Conservation (phyloP, 208 protist genomes). For the Wallacemonas rigidus region DNA sequence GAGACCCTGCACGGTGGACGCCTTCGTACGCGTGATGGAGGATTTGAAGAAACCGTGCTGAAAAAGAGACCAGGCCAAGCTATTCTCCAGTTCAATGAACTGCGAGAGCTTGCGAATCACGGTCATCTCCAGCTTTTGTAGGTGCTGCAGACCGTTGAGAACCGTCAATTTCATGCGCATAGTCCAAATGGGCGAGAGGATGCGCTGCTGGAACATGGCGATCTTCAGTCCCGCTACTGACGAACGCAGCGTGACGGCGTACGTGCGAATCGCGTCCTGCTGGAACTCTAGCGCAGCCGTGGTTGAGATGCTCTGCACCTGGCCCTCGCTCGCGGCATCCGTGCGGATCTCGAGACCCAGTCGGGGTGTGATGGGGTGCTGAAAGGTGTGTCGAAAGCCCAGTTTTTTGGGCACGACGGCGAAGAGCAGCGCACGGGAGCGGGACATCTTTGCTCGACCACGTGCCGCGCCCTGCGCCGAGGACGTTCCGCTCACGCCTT, state of each 20-base stretch:
- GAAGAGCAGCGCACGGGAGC: constrained; percentile 32
- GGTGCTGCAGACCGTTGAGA: constrained; percentile 37
- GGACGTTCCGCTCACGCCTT: constrained; percentile 15
- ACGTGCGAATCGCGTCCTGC: constrained; percentile 40
- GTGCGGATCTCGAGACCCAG: constrained; percentile 42
- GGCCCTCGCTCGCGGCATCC: constrained; percentile 29
- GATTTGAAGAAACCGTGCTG: constrained; percentile 64
- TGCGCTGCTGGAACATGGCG: constrained; percentile 33
- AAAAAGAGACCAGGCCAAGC: constrained; percentile 51
- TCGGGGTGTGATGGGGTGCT: constrained; percentile 50
- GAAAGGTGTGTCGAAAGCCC: constrained; percentile 53
- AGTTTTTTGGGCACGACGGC: constrained; percentile 47
- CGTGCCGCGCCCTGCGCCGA: not conserved
- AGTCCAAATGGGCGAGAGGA: constrained; percentile 63
- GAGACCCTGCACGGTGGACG: constrained; percentile 41
- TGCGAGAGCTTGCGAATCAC: constrained; percentile 62
- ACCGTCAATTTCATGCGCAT: constrained; percentile 52
- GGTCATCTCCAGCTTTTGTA: constrained; percentile 62
- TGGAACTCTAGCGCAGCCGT: constrained; percentile 39
- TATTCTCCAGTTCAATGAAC: constrained; percentile 61
- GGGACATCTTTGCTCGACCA: not conserved
- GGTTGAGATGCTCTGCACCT: constrained; percentile 26
- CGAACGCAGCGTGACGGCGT: constrained; percentile 36
- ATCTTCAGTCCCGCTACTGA: constrained; percentile 51
- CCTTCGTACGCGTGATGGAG: constrained; percentile 24